Conservation (phyloP, 257 asterid species). For the Catharanthus roseus region DNA sequence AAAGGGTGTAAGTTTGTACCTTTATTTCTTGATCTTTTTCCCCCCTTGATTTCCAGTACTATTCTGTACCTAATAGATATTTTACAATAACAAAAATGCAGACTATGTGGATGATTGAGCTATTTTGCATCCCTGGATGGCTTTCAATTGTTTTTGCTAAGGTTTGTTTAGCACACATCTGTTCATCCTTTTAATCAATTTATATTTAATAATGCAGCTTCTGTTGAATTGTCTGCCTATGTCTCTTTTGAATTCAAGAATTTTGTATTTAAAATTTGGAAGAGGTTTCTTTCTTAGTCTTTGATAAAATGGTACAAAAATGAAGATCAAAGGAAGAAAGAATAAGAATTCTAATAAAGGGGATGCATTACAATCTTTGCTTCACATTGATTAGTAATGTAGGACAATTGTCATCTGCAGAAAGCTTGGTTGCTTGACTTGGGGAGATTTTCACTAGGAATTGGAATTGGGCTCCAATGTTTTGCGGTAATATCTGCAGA, state of each 20-base stretch:
- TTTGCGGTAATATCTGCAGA: neutral
- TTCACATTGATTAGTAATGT: neutral
- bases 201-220: neutral
- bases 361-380: neutral
- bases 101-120: neutral
- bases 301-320: neutral
- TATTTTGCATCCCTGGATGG: conserved; percentile 1
- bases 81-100: neutral
- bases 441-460: neutral
- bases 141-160: neutral
- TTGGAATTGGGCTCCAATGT: neutral
- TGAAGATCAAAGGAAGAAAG: neutral
- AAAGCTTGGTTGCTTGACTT: conserved; percentile 1
- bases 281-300: neutral
- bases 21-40: neutral
- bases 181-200: no score
- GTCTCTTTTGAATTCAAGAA: neutral
- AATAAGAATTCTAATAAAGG: neutral
- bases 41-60: neutral
- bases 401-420: neutral
- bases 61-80: neutral
- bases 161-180: neutral
- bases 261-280: neutral
- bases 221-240: neutral
- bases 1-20: neutral